phyloP scores from a whole-genome alignment of 2,329 filamentous ascomycete species.

The Myriosclerotinia duriaeana region DNA sequence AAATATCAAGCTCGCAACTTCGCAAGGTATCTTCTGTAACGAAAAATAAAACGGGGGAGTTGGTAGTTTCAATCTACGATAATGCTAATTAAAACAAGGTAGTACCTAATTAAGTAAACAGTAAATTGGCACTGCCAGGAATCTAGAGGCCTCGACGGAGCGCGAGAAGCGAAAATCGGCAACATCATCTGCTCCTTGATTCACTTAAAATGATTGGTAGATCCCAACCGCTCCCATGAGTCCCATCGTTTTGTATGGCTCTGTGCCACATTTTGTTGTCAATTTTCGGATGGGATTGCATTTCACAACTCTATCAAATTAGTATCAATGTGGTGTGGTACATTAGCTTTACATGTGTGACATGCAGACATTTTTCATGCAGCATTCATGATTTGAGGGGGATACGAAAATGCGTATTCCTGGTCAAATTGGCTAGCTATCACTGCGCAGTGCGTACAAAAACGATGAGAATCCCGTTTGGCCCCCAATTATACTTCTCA shows the following conservation, averaged over 20 bases:
- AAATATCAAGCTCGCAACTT: not conserved
- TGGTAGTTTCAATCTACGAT: not conserved
- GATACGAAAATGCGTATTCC: not conserved
- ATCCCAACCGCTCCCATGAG: constrained; percentile 5
- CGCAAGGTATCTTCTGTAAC: not conserved
- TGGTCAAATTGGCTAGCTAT: not conserved
- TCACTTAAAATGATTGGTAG: constrained; percentile 5
- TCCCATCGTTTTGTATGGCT: constrained; percentile 1
- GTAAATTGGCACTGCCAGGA: constrained; percentile 13
- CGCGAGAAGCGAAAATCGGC: constrained; percentile 20
- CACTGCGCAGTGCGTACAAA: not conserved
- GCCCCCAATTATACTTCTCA: not conserved
- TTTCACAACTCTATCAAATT: not conserved
- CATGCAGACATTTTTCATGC: not conserved
- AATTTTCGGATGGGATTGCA: constrained; percentile 9
- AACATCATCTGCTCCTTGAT: constrained; percentile 16
- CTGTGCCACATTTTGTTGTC: constrained; percentile 13
- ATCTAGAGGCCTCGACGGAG: not conserved
- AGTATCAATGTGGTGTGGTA: not conserved
- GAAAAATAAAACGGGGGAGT: not conserved
- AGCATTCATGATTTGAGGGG: not conserved
- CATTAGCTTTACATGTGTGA: constrained; percentile 12
- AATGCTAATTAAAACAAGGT: too few species aligned
- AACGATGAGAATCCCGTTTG: not conserved
- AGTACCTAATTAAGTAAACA: not conserved